Conservation (phyloP, 83 land plant genomes). For the Larix sibirica region DNA sequence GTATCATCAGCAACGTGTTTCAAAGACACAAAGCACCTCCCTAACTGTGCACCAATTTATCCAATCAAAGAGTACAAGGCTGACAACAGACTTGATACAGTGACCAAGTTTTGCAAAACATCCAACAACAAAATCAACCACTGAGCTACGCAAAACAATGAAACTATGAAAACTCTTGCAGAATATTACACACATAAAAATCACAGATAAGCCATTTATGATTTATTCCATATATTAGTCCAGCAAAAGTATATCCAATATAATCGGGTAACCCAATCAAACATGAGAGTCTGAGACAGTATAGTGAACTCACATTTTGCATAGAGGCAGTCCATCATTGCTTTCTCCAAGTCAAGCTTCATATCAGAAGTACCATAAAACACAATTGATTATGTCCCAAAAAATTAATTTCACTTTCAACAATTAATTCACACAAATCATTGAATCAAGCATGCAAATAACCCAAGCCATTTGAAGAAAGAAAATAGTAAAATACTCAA, state of each 20-base stretch:
- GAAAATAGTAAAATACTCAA: no score
- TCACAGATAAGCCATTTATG: background rate
- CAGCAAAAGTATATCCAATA: background rate
- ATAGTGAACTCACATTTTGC: conserved; percentile 85
- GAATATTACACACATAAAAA: background rate
- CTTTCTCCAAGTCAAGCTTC: conserved; percentile 97
- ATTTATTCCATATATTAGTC: background rate
- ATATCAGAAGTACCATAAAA: conserved; percentile 4
- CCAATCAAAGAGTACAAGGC: no score
- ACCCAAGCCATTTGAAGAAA: no score
- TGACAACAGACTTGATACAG: background rate
- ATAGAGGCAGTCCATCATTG: conserved; percentile 99
- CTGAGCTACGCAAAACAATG: background rate
- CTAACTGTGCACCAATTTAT: background rate
- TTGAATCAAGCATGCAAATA: conserved; percentile 7
- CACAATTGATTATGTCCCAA: background rate
- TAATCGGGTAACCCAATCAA: background rate
- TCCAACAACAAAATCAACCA: background rate
- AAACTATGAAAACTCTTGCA: background rate
- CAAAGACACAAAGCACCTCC: background rate
- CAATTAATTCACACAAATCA: background rate
- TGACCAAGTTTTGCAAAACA: background rate
- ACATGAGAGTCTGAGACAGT: conserved; percentile 5
- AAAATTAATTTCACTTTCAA: background rate
- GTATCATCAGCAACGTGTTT: background rate